phyloP scores from a whole-genome alignment of 2,329 filamentous ascomycete genomes.

The Ceratocystis colombiana region DNA sequence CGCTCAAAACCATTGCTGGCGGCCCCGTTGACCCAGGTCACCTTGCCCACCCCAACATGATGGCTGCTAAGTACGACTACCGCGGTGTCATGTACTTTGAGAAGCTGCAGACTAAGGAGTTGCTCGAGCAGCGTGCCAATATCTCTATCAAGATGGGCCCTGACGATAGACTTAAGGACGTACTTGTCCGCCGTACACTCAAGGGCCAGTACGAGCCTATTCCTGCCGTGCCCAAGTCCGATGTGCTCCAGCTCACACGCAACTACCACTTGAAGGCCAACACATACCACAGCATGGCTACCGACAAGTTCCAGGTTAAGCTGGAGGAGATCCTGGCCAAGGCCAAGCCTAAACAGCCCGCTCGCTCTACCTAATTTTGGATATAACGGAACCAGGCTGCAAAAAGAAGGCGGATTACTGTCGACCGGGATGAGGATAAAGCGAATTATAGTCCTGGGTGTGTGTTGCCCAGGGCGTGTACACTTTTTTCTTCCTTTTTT shows the following conservation, averaged over 20 bases:
- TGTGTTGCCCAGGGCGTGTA: constrained; percentile 20
- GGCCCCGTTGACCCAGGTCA: constrained; percentile 32
- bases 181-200: constrained; percentile 32
- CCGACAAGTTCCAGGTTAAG: constrained; percentile 36
- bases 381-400: neutral
- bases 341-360: constrained; percentile 14
- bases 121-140: constrained; percentile 30
- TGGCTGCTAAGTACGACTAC: constrained; percentile 31
- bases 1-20: constrained; percentile 33
- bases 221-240: constrained; percentile 31
- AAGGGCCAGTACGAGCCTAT: constrained; percentile 34
- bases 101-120: constrained; percentile 30
- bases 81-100: constrained; percentile 32
- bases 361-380: neutral
- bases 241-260: constrained; percentile 33
- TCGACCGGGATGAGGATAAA: neutral
- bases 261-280: constrained; percentile 35
- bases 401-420: constrained; percentile 13
- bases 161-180: constrained; percentile 27
- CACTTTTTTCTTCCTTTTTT: neutral
- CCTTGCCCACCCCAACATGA: constrained; percentile 30
- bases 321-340: constrained; percentile 21
- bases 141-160: constrained; percentile 26
- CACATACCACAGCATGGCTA: constrained; percentile 33
- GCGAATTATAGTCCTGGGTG: neutral